phyloP scores from a whole-genome alignment of 176 grass and related monocot genomes.

The Themeda triandra region DNA sequence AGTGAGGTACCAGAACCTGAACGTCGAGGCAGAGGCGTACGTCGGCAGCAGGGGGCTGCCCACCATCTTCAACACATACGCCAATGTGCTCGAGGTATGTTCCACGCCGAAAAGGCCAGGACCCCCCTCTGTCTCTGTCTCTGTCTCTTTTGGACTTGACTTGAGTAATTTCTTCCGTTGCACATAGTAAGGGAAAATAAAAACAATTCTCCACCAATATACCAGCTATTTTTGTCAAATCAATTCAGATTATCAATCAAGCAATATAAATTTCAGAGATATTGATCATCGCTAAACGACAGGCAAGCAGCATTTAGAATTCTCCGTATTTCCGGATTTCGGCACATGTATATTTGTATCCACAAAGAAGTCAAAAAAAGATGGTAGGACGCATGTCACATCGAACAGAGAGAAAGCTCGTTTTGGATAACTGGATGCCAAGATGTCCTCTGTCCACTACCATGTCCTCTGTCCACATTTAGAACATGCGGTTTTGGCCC shows the following conservation, averaged over 20 bases:
- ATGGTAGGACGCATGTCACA: not conserved
- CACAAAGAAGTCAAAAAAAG: not conserved
- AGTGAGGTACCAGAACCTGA: constrained; percentile 66
- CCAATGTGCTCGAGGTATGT: constrained; percentile 60
- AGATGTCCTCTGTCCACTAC: too few species aligned
- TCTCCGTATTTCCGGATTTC: not conserved
- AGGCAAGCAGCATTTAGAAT: not conserved
- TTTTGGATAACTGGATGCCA: not conserved
- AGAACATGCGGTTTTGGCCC: not conserved
- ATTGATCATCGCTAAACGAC: not conserved
- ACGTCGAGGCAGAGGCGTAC: constrained; percentile 50
- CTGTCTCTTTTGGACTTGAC: not conserved
- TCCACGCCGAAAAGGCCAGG: not conserved
- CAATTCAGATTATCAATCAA: not conserved
- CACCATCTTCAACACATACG: constrained; percentile 52
- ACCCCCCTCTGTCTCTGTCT: not conserved
- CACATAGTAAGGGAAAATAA: not conserved
- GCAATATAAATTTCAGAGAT: not conserved
- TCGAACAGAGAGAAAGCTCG: not conserved
- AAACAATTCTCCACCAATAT: not conserved
- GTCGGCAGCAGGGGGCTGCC: constrained; percentile 72
- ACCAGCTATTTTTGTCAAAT: not conserved
- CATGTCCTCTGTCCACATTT: too few species aligned
- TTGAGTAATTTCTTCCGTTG: not conserved
- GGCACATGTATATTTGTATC: not conserved